Evolutionary conservation across 1,284 basidiomycete genomes (phyloP), one percentile per base, ranked within the genome.

Genomic region (Hypsizygus ulmarius): DNA sequence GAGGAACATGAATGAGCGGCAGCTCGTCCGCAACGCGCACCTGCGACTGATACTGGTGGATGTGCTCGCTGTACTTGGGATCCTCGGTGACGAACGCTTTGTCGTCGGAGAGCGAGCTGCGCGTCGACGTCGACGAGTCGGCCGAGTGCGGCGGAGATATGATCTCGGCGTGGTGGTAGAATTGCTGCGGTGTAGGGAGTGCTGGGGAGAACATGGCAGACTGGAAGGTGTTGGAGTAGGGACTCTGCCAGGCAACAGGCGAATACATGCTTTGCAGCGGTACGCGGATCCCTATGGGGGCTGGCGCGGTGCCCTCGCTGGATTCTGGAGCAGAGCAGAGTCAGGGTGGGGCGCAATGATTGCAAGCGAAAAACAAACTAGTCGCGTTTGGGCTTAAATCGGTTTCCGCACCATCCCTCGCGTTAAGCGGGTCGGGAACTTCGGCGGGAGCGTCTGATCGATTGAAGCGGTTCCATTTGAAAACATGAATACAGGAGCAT

Each of bases 1-100:
- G 68, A 8, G 68, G 52, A 18, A 69, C 61, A 53, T 71, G 67
- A 15, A 68, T 54, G 33, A 65, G 45, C 1, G 64, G 58, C 3
- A 62, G 58, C 25, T 64, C 59, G 32, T 72, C 69, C 25, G 59
- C 47, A 27, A 71, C 58, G 35, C 56, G 60, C 36, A 72, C 55
- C 53, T 63, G 63, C 10, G 69, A 72, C 54, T 71, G 70, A 42
- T 69, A 62, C 30, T 63, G 59, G 49, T 72, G 68, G n/a, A 59
- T 49, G 52, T 70, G 69, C 50, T 71, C 69, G 44, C 52, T 53
- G 50, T 67, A 72, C 49, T 65, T 63, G 28, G 68, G 69, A 55
- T 73, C 68, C 41, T 71, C 69, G 46, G 68, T 68, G 40, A 62
- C 52, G 47, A 66, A 57, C 16, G 57, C 40, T 29, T 53, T 49